phyloP scores from a whole-genome alignment of 2,329 filamentous ascomycete species.

The Aspergillus brasiliensis region DNA sequence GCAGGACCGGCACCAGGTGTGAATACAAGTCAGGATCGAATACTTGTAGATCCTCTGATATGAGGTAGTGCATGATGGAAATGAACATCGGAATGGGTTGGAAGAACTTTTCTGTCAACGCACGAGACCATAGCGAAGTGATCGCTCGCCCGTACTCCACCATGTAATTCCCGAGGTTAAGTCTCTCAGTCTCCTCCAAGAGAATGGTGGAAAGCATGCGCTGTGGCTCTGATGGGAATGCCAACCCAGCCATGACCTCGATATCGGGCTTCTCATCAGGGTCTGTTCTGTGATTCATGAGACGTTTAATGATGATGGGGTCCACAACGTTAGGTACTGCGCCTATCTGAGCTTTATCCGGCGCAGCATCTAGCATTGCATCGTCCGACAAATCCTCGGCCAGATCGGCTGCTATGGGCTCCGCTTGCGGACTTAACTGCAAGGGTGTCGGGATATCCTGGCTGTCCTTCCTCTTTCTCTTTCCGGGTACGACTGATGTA shows the following conservation, averaged over 20 bases:
- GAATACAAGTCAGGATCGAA: conserved; percentile 41
- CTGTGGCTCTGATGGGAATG: conserved; percentile 55
- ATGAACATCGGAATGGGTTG: conserved; percentile 46
- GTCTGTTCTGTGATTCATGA: conserved; percentile 58
- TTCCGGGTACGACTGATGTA: conserved; percentile 59
- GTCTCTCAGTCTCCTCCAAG: conserved; percentile 52
- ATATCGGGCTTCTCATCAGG: conserved; percentile 54
- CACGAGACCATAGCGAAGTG: conserved; percentile 58
- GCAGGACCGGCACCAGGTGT: conserved; percentile 43
- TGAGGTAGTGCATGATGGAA: conserved; percentile 42
- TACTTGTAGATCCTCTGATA: conserved; percentile 41
- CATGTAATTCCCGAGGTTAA: conserved; percentile 49
- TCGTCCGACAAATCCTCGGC: conserved; percentile 28
- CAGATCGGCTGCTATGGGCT: conserved; percentile 28
- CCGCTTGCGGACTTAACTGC: conserved; percentile 38
- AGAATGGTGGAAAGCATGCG: conserved; percentile 57
- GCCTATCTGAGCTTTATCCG: conserved; percentile 28
- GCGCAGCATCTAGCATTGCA: conserved; percentile 19
- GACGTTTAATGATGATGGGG: conserved; percentile 52
- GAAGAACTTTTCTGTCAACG: conserved; percentile 57
- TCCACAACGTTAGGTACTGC: conserved; percentile 19
- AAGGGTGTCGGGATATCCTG: conserved; percentile 57
- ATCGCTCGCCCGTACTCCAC: conserved; percentile 54
- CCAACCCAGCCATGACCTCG: conserved; percentile 55
- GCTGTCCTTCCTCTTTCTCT: conserved; percentile 57